phyloP scores from a whole-genome alignment of 2,329 filamentous ascomycete species.

The Aspergillus uvarum region DNA sequence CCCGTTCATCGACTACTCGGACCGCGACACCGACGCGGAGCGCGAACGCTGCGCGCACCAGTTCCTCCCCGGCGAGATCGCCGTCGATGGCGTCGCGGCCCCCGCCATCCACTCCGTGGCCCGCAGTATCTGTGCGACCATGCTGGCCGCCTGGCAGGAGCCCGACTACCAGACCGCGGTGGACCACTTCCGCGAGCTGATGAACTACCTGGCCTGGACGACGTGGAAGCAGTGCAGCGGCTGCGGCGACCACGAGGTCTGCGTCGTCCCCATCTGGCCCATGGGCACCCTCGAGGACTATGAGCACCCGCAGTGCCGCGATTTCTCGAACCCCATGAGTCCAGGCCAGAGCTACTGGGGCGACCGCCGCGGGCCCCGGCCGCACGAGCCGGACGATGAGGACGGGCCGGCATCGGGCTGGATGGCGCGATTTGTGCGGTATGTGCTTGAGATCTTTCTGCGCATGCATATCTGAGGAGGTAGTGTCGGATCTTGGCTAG shows the following conservation, averaged over 20 bases:
- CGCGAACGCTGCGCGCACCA: slow-evolving; percentile 36
- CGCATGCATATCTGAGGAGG: slow-evolving; percentile 1
- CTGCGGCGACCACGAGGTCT: slow-evolving; percentile 57
- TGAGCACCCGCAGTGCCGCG: slow-evolving; percentile 48
- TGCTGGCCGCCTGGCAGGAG: slow-evolving; percentile 26
- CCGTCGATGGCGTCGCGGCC: slow-evolving; percentile 23
- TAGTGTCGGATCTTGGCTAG: too few species aligned
- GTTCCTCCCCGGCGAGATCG: slow-evolving; percentile 28
- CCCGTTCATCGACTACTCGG: slow-evolving; percentile 38
- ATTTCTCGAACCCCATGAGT: slow-evolving; percentile 24
- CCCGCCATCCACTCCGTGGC: slow-evolving; percentile 32
- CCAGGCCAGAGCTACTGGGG: slow-evolving; percentile 33
- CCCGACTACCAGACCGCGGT: slow-evolving; percentile 27
- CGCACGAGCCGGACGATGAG: not conserved
- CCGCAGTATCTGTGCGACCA: slow-evolving; percentile 32
- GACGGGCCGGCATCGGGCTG: not conserved
- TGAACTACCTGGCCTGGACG: slow-evolving; percentile 58
- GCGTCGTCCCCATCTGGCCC: slow-evolving; percentile 66
- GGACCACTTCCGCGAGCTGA: slow-evolving; percentile 41
- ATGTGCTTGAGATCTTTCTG: not conserved
- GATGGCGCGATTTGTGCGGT: not conserved
- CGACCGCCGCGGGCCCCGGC: slow-evolving; percentile 1
- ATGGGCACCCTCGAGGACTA: slow-evolving; percentile 57
- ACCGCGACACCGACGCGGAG: slow-evolving; percentile 29
- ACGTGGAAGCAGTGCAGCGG: slow-evolving; percentile 58